phyloP scores from a whole-genome alignment of 805 yeast genomes.

The Candida ponderosae region DNA sequence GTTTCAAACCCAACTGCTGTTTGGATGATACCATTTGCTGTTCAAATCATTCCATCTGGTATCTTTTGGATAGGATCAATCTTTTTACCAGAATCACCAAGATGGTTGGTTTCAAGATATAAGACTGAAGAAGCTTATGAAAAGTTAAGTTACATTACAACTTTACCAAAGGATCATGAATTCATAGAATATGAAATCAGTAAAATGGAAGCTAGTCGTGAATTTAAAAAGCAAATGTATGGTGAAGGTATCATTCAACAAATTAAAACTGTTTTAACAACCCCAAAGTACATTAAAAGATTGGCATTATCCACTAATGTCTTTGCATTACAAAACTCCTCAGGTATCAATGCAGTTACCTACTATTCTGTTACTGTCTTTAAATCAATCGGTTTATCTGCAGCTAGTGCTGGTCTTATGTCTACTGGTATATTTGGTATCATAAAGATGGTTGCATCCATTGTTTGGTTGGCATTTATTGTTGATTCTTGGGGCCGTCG shows the following conservation, averaged over 20 bases:
- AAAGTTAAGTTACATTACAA: conserved; percentile 30
- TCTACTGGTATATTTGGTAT: conserved; percentile 49
- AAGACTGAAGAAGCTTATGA: conserved; percentile 27
- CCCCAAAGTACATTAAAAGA: conserved; percentile 25
- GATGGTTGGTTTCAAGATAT: conserved; percentile 32
- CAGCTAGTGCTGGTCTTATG: conserved; percentile 34
- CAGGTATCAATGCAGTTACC: conserved; percentile 42
- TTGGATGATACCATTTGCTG: conserved; percentile 41
- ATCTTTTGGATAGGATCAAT: conserved; percentile 31
- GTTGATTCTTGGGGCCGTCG: conserved; percentile 12
- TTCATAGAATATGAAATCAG: conserved; percentile 33
- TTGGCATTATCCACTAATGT: conserved; percentile 29
- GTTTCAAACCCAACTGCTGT: conserved; percentile 14
- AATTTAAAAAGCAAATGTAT: conserved; percentile 15
- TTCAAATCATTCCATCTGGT: conserved; percentile 38
- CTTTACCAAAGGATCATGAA: conserved; percentile 28
- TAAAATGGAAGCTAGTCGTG: conserved; percentile 19
- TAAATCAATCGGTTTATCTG: conserved; percentile 38
- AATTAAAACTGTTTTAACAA: conserved; percentile 25
- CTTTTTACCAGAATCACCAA: conserved; percentile 37
- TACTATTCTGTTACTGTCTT: conserved; percentile 46
- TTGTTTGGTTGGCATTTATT: conserved; percentile 9
- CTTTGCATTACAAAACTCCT: conserved; percentile 37
- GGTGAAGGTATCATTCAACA: conserved; percentile 35
- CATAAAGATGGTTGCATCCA: conserved; percentile 34